Base-by-base conservation (phyloP, 805 yeast genomes). In the Dipodascus geniculatus region DNA sequence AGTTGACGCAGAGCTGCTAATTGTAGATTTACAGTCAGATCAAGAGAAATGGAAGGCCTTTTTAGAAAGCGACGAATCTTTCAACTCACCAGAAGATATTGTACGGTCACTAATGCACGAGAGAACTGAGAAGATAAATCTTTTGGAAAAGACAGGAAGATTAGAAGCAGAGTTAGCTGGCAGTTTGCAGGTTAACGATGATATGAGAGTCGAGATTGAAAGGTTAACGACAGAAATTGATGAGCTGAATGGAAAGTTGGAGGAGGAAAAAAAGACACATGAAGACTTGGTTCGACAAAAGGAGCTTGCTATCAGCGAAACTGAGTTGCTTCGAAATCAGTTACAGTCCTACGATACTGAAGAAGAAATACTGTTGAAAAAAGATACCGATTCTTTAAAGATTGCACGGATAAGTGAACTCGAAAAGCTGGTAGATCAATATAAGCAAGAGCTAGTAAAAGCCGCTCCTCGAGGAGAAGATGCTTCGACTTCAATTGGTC, bases 271-370 rank as follows among this genome's bases (percentile, higher is more conserved):
- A 65, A 70, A 59, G 50, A 58, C 19, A 47, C 63, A 31, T 53
- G 59, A 55, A 1, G 55, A 81, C 53, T 63, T 78, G 3, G 78
- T 79, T 50, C 75, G 77, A 52, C 82, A 81, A 54, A 73, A 73
- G 51, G 61, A 69, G 2, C 67, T 83, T 48, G 76, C 82, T n/a
- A 61, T 69, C 22, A 79, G 78, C 56, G 90, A 85, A 61, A 74
- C 81, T 24, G 78, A 74, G 53, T 73, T 81, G 54, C 67, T 85
- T 52, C 71, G 85, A 55, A 72, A 72, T 44, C 83, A 81, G 64
- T 63, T 84, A 51, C 75, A 80, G 53, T 74, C 74, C 28, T 63
- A 78, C 49, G 82, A 78, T 55, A 63, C 64, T 20, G 70, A 67
- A 52, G 69, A 64, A 47, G 48, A 56, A 4, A 47, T 56, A 28